Percentiles rank a stretch among this genome's conserved stretches.
These are phyloP conservation scores for Fusarium devonianum DNA, from an alignment of 2,329 filamentous ascomycete genomes.

Conservation along the genomic window DNA sequence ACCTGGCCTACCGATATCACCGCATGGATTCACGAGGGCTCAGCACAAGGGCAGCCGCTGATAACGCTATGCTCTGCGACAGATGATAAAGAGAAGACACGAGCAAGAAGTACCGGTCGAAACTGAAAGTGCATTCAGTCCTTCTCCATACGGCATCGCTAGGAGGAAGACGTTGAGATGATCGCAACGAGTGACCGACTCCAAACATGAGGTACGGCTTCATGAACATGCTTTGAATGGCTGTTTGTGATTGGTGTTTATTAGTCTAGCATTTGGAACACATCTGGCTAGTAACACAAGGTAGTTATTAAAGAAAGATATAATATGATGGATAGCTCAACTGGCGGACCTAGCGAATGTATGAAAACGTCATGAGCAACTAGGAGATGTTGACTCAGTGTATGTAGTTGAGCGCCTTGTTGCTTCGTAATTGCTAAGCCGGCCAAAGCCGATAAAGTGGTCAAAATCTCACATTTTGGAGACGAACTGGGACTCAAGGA, in stretches of 20 bases:
- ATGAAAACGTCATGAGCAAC: neutral
- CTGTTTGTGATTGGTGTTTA: constrained; percentile 1
- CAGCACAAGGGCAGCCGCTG: too few relatives aligned
- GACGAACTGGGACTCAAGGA: neutral
- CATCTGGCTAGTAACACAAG: neutral
- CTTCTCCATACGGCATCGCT: too few relatives aligned
- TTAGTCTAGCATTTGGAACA: neutral
- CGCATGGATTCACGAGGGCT: too few relatives aligned
- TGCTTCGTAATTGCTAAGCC: constrained; percentile 2
- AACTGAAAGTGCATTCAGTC: too few relatives aligned
- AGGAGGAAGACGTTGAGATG: too few relatives aligned
- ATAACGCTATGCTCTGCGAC: too few relatives aligned
- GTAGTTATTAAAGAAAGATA: constrained; percentile 3
- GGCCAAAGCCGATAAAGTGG: constrained; percentile 1
- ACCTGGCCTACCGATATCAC: too few relatives aligned
- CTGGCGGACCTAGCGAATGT: neutral
- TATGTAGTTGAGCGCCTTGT: neutral
- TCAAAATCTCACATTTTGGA: neutral
- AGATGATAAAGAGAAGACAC: too few relatives aligned
- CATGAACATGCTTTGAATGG: too few relatives aligned
- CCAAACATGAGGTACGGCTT: too few relatives aligned
- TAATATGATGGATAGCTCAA: neutral
- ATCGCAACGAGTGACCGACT: too few relatives aligned
- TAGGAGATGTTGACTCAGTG: neutral
- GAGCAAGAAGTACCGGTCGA: too few relatives aligned